Percentiles rank a stretch among this genome's conserved stretches.
phyloP scores from a whole-genome alignment of 371 early-diverging fungal species.

The Mucor ambiguus region DNA sequence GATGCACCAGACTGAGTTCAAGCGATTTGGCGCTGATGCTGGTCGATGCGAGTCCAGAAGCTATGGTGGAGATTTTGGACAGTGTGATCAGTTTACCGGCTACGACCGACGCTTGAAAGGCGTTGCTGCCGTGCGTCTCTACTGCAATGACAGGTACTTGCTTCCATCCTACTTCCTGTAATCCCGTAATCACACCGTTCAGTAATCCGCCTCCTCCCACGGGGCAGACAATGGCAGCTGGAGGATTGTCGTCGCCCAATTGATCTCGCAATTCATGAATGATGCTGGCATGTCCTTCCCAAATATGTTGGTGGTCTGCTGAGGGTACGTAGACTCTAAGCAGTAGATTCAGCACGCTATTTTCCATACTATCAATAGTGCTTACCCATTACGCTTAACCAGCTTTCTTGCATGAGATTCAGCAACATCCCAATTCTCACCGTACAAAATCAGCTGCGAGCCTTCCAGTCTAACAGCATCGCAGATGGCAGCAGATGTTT shows the following conservation, averaged over 20 bases:
- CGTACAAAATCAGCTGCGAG: conserved; percentile 58
- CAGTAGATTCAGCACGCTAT: neutral
- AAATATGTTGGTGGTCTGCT: conserved; percentile 61
- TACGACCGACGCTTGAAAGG: conserved; percentile 68
- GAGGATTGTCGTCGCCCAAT: conserved; percentile 50
- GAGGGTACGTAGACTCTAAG: conserved; percentile 66
- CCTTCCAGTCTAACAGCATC: conserved; percentile 64
- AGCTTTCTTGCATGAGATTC: conserved; percentile 55
- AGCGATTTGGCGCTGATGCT: conserved; percentile 56
- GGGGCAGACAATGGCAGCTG: conserved; percentile 67
- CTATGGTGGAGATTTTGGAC: conserved; percentile 58
- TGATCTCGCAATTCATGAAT: conserved; percentile 68
- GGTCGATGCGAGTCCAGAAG: conserved; percentile 56
- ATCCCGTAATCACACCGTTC: conserved; percentile 68
- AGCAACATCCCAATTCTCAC: conserved; percentile 62
- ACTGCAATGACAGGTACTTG: conserved; percentile 72
- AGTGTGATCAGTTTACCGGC: conserved; percentile 59
- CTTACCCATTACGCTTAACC: conserved; percentile 55
- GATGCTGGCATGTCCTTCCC: conserved; percentile 68
- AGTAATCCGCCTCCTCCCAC: conserved; percentile 77
- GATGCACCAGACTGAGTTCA: conserved; percentile 59
- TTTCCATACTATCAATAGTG: neutral
- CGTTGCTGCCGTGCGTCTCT: conserved; percentile 75
- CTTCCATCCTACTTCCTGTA: conserved; percentile 64
- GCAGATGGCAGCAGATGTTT: conserved; percentile 51